Evolutionary conservation across 1,139 yeast species (phyloP).

Genomic region (Geotrichum klebahnii): DNA sequence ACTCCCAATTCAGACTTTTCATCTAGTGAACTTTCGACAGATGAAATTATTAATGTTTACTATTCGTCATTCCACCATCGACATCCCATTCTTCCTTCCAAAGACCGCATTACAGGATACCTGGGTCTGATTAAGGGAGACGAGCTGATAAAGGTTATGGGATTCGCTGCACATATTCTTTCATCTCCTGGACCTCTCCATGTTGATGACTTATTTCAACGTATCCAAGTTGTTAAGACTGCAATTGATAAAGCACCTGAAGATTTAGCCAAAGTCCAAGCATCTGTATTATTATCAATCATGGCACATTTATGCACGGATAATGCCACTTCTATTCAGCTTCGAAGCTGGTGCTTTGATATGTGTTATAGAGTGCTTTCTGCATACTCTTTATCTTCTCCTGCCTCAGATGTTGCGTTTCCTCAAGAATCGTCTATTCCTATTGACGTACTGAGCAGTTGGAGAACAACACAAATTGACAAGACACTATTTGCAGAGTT

Average conservation of each 20-base stretch:
- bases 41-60: conserved; percentile 18
- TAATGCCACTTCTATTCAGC: conserved; percentile 17
- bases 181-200: conserved; percentile 5
- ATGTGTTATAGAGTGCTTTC: conserved; percentile 12
- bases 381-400: conserved; percentile 14
- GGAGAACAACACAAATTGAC: conserved; percentile 12
- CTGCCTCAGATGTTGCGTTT: conserved; percentile 4
- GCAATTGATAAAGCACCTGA: conserved; percentile 19
- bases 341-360: conserved; percentile 22
- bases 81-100: conserved; percentile 21
- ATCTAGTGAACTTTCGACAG: conserved; percentile 6
- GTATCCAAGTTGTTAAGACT: conserved; percentile 9
- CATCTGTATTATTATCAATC: conserved; percentile 16
- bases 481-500: conserved; percentile 6
- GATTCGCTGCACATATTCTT: conserved; percentile 11
- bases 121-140: conserved; percentile 6
- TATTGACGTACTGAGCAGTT: conserved; percentile 16
- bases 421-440: conserved; percentile 3
- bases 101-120: conserved; percentile 9
- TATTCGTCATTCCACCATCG: conserved; percentile 20
- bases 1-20: conserved; percentile 11
- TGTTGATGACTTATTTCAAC: conserved; percentile 12
- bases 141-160: conserved; percentile 20
- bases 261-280: conserved; percentile 20
- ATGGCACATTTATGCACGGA: conserved; percentile 21